These are phyloP conservation scores for Toxoplasma gondii DNA, from an alignment of 169 alveolate species.

Conservation along the genomic window DNA sequence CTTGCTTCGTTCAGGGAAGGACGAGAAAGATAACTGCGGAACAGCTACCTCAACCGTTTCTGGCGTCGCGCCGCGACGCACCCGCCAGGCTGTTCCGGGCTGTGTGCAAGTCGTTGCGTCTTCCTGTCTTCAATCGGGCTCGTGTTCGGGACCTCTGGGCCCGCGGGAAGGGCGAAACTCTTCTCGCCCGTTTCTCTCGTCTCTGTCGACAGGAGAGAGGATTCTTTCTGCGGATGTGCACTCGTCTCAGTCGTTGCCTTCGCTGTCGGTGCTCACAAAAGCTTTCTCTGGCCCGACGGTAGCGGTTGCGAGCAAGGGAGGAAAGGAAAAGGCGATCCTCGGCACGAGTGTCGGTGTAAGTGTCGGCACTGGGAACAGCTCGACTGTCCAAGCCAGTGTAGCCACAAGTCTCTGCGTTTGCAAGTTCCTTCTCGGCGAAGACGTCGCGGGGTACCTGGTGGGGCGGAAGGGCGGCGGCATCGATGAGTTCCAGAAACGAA, in stretches of 20 bases:
- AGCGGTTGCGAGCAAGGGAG: neutral
- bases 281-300: neutral
- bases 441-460: slow-evolving; percentile 65
- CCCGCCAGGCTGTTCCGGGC: no score
- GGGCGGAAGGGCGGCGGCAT: slow-evolving; percentile 68
- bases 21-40: no score
- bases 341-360: no score
- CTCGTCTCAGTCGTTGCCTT: neutral
- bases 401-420: slow-evolving; percentile 45
- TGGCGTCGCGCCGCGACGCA: no score
- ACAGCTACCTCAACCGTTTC: no score
- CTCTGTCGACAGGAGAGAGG: neutral
- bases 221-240: neutral
- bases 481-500: slow-evolving; percentile 65
- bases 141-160: no score
- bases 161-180: neutral
- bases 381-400: neutral
- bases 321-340: neutral
- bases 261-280: neutral
- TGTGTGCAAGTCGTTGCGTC: no score
- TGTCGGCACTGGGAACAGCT: neutral
- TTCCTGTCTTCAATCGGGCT: no score
- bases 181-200: neutral
- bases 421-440: slow-evolving; percentile 66
- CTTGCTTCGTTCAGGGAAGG: no score